phyloP scores from a whole-genome alignment of 2,329 filamentous ascomycete species.

The Podosphaera aphanis region DNA sequence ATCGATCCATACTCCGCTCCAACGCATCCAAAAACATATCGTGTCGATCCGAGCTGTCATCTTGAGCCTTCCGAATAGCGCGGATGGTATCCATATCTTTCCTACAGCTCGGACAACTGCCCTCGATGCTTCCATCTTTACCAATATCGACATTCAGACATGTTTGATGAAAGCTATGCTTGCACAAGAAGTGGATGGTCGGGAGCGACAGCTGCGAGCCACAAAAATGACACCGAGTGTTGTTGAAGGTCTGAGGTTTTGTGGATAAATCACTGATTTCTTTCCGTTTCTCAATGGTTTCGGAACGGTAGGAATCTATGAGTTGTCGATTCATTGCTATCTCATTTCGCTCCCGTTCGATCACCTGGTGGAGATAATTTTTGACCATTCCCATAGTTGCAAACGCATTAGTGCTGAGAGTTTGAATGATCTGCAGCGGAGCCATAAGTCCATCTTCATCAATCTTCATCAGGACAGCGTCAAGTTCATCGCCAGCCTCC shows the following conservation, averaged over 20 bases:
- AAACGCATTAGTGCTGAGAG: conserved; percentile 53
- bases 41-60: conserved; percentile 67
- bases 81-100: conserved; percentile 68
- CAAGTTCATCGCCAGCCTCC: conserved; percentile 71
- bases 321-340: conserved; percentile 59
- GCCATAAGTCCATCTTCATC: conserved; percentile 84
- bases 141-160: conserved; percentile 40
- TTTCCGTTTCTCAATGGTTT: conserved; percentile 55
- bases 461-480: conserved; percentile 60
- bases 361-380: conserved; percentile 69
- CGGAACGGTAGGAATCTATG: conserved; percentile 60
- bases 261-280: conserved; percentile 57
- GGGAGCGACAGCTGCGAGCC: conserved; percentile 54
- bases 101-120: conserved; percentile 72
- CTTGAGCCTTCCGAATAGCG: conserved; percentile 65
- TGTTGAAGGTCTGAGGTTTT: conserved; percentile 75
- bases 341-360: conserved; percentile 68
- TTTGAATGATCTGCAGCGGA: conserved; percentile 87
- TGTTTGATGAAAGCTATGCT: conserved; percentile 85
- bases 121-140: conserved; percentile 30
- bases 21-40: conserved; percentile 72
- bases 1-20: conserved; percentile 54
- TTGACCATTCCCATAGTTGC: conserved; percentile 97
- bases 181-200: conserved; percentile 87
- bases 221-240: conserved; percentile 70